Evolutionary conservation across 768 basidiomycete species (phyloP), one percentile per base, ranked within the genome.

Genomic region (Mycena haematopus): DNA sequence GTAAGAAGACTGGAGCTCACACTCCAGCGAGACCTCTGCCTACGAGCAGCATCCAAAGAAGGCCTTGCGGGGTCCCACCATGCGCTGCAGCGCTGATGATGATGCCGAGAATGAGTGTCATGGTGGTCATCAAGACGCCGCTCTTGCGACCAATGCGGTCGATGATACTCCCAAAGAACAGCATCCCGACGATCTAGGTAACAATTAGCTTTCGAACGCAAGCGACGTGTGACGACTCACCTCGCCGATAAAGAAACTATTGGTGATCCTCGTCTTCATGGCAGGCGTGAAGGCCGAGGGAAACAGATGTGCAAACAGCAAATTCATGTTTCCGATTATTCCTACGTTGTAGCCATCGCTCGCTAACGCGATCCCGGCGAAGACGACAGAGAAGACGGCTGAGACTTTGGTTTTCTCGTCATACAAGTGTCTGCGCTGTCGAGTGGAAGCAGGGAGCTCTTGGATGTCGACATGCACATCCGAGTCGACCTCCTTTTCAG

Each of bases 71-170:
- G 46, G 46, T 47, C 24, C 46, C 46, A 17, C 46, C 46, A 27
- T 47, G 46, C 9, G 46, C 46, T 13, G 46, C 46, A 17, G 46
- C 46, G 46, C 46, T 47, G 24, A 47, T 3, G 24, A 47, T 47
- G 25, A 47, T 27, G 11, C 46, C 46, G 46, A 47, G 24, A 27
- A 47, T 47, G 46, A 47, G 46, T 10, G 24, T 22, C 14, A 15
- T 14, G 24, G 46, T 47, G 46, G 46, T 47, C 46, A 47, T 25
- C 25, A 47, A 25, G 25, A 47, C 46, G 22, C 46, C 46, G 46
- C 46, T 47, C 25, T 47, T 47, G 46, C 46, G 46, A 14, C 46
- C 46, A 47, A 47, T 47, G 14, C 46, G 46, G 46, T 47, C 46
- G 46, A 47, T 47, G 25, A 47, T 47, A 22, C 22, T 47, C 3